Conservation (phyloP, 805 yeast genomes). For the Brettanomyces naardenensis region DNA sequence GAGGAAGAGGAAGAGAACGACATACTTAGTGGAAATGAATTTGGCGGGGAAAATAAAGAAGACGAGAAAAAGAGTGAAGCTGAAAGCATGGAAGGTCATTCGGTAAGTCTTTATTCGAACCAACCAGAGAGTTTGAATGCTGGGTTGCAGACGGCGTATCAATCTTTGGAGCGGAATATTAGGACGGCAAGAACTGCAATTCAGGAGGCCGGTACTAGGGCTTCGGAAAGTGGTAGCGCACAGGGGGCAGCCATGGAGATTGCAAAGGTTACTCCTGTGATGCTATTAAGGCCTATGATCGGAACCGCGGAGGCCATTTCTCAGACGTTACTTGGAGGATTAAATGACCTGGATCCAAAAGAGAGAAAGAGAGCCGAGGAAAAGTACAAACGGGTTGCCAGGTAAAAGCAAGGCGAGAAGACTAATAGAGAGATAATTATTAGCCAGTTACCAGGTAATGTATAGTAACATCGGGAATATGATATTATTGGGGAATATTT, state of each 20-base stretch:
- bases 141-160: conserved; percentile 72
- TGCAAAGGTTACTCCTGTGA: conserved; percentile 72
- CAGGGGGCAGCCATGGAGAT: conserved; percentile 61
- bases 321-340: conserved; percentile 73
- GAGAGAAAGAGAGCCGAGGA: conserved; percentile 53
- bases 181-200: conserved; percentile 59
- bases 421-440: too few relatives aligned
- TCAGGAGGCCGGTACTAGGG: conserved; percentile 48
- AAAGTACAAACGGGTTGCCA: conserved; percentile 41
- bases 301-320: conserved; percentile 91
- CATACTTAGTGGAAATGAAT: conserved; percentile 5
- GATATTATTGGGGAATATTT: background rate
- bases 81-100: conserved; percentile 22
- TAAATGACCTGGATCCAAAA: conserved; percentile 69
- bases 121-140: conserved; percentile 68
- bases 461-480: background rate
- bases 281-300: conserved; percentile 74
- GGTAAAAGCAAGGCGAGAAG: background rate
- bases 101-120: conserved; percentile 70
- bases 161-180: conserved; percentile 61
- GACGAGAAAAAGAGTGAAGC: conserved; percentile 7
- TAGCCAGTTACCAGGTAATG: too few relatives aligned
- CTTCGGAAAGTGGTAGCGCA: conserved; percentile 57
- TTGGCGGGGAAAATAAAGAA: conserved; percentile 15
- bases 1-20: conserved; percentile 8